Evolutionary conservation across 495 filamentous ascomycete genomes (phyloP).

Genomic region (Penicillium waksmanii): DNA sequence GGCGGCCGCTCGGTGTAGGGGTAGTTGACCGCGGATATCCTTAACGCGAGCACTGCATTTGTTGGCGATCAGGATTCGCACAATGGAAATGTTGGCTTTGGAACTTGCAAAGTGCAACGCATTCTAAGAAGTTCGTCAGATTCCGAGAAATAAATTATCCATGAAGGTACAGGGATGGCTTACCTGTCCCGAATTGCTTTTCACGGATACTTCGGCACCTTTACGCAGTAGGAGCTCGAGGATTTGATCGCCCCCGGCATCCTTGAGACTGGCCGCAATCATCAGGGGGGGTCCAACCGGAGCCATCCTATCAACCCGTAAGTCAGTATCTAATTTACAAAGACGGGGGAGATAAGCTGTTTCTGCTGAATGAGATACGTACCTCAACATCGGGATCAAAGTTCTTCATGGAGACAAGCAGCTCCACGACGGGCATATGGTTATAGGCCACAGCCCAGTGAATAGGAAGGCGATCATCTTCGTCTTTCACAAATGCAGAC

Average conservation of each 20-base stretch:
- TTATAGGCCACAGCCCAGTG: conserved; percentile 95
- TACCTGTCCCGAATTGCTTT: conserved; percentile 71
- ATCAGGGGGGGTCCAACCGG: conserved; percentile 94
- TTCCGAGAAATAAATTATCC: not conserved
- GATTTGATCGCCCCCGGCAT: conserved; percentile 56
- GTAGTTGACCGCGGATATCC: conserved; percentile 83
- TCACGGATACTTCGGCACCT: conserved; percentile 79
- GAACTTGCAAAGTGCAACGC: conserved; percentile 91
- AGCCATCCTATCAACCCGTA: conserved; percentile 65
- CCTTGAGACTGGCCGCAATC: conserved; percentile 82
- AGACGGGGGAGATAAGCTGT: too few relatives aligned
- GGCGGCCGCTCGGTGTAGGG: conserved; percentile 89
- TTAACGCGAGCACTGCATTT: conserved; percentile 82
- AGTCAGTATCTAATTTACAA: not conserved
- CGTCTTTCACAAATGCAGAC: conserved; percentile 72
- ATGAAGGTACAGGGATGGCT: not conserved
- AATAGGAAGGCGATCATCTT: conserved; percentile 87
- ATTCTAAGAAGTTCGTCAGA: conserved; percentile 50
- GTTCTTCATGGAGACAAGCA: conserved; percentile 66
- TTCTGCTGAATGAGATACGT: conserved; percentile 1
- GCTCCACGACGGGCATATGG: conserved; percentile 70
- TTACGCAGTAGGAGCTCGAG: conserved; percentile 78
- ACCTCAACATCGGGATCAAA: conserved; percentile 92
- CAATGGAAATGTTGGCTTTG: conserved; percentile 81
- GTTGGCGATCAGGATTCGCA: conserved; percentile 72